Percentiles rank a stretch among this genome's conserved stretches.
These are phyloP conservation scores for Coccomyxa sp. DNA, from an alignment of 139 green algal species.

Conservation along the genomic window DNA sequence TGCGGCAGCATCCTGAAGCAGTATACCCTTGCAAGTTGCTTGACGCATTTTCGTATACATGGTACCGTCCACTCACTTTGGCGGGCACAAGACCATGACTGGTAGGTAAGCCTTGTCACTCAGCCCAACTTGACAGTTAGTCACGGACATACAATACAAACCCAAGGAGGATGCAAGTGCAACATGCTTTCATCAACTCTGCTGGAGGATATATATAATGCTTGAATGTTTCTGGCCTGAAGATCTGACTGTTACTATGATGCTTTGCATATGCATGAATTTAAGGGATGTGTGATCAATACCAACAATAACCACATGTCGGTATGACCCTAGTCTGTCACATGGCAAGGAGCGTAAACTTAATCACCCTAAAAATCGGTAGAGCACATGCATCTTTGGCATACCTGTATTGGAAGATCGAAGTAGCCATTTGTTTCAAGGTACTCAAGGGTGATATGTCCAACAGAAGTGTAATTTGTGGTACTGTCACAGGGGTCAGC, in stretches of 20 bases:
- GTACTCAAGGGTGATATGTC: constrained; percentile 24
- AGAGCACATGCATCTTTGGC: background rate
- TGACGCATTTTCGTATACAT: too few relatives aligned
- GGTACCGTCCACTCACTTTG: too few relatives aligned
- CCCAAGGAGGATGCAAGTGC: background rate
- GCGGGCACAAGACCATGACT: too few relatives aligned
- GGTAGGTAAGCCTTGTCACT: background rate
- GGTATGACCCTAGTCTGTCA: background rate
- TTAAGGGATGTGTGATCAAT: too few relatives aligned
- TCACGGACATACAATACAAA: background rate
- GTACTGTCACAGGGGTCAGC: too few relatives aligned
- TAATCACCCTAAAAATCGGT: background rate
- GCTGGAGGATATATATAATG: too few relatives aligned
- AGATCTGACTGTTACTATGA: background rate
- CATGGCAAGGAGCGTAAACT: background rate
- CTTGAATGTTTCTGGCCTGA: too few relatives aligned
- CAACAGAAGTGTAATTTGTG: too few relatives aligned
- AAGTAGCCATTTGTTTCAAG: constrained; percentile 34
- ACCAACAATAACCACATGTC: too few relatives aligned
- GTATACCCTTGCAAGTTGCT: background rate
- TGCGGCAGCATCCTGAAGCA: constrained; percentile 10
- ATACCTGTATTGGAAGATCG: constrained; percentile 27
- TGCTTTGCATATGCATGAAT: background rate
- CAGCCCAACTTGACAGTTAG: background rate
- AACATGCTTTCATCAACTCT: background rate